These are phyloP conservation scores for Panellus pusillus DNA, from an alignment of 768 basidiomycete genomes.

Conservation along the genomic window DNA sequence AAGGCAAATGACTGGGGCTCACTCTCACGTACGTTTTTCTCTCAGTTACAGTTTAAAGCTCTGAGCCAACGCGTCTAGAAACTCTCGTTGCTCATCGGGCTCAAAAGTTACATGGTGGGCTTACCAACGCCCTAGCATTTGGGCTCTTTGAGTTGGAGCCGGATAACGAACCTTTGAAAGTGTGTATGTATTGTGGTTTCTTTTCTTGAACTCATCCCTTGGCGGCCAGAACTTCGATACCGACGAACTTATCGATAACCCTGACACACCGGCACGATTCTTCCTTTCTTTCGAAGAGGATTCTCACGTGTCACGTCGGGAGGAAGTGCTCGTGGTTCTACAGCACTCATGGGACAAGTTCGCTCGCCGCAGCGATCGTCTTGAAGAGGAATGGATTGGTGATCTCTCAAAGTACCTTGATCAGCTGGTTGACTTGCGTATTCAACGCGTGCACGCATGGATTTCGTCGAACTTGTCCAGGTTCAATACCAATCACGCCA, in stretches of 20 bases:
- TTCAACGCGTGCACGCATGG: slow-evolving; percentile 53
- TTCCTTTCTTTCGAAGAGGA: slow-evolving; percentile 24
- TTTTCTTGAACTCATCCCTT: not conserved
- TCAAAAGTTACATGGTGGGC: slow-evolving; percentile 39
- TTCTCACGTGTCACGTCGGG: slow-evolving; percentile 18
- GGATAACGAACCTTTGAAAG: slow-evolving; percentile 51
- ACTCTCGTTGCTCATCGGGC: slow-evolving; percentile 50
- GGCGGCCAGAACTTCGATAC: slow-evolving; percentile 53
- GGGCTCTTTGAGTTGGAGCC: slow-evolving; percentile 49
- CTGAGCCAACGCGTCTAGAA: slow-evolving; percentile 30
- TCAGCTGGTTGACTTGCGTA: slow-evolving; percentile 39
- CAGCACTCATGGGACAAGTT: slow-evolving; percentile 32
- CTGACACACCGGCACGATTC: slow-evolving; percentile 39
- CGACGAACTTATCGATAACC: slow-evolving; percentile 36
- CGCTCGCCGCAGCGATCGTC: slow-evolving; percentile 30
- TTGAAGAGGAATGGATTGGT: slow-evolving; percentile 44
- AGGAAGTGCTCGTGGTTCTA: slow-evolving; percentile 24
- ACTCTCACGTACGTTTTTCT: slow-evolving; percentile 54
- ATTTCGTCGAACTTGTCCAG: slow-evolving; percentile 46
- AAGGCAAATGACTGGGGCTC: slow-evolving; percentile 68
- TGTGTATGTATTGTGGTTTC: slow-evolving; percentile 17
- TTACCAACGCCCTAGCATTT: slow-evolving; percentile 48
- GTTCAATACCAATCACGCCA: slow-evolving; percentile 45
- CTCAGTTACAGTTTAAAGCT: not conserved
- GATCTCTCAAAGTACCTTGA: slow-evolving; percentile 40